Evolutionary conservation across 345 rosid genomes (phyloP).

Genomic region (Pseudoturritis turrita): DNA sequence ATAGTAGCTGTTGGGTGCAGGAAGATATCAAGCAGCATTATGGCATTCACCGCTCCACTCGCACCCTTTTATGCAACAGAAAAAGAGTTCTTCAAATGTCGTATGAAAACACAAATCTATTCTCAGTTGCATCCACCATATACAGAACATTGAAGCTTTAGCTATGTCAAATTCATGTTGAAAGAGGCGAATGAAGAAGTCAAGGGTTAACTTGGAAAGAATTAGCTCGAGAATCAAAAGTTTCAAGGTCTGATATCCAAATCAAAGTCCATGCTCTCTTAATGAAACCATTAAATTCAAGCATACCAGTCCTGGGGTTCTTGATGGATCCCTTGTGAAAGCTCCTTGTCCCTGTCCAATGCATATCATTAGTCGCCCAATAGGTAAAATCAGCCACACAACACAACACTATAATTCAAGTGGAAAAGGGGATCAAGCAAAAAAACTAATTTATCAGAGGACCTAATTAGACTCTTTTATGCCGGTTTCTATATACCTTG

Average conservation of each 20-base stretch:
- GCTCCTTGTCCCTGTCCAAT: constrained; percentile 44
- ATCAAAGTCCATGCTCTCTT: not conserved
- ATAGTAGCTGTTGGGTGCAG: constrained; percentile 71
- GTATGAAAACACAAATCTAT: too few species aligned
- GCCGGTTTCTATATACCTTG: constrained; percentile 42
- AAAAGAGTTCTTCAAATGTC: not conserved
- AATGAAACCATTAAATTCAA: not conserved
- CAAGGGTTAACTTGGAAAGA: not conserved
- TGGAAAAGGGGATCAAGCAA: not conserved
- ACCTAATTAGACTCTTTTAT: not conserved
- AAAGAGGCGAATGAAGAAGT: not conserved
- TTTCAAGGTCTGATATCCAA: not conserved
- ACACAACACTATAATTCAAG: not conserved
- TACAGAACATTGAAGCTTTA: not conserved
- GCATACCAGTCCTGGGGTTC: constrained; percentile 67
- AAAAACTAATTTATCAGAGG: not conserved
- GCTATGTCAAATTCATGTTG: not conserved
- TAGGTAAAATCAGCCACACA: not conserved
- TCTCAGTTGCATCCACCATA: not conserved
- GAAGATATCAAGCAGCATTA: constrained; percentile 84
- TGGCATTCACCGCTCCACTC: constrained; percentile 92
- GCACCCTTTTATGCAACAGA: constrained; percentile 53
- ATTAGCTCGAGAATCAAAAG: not conserved
- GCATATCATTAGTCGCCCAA: not conserved
- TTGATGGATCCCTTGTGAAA: constrained; percentile 55